Percentiles rank a stretch among this genome's conserved stretches.
Evolutionary conservation across 441 rosid species (phyloP).

Genomic region (Gossypium laxum): DNA sequence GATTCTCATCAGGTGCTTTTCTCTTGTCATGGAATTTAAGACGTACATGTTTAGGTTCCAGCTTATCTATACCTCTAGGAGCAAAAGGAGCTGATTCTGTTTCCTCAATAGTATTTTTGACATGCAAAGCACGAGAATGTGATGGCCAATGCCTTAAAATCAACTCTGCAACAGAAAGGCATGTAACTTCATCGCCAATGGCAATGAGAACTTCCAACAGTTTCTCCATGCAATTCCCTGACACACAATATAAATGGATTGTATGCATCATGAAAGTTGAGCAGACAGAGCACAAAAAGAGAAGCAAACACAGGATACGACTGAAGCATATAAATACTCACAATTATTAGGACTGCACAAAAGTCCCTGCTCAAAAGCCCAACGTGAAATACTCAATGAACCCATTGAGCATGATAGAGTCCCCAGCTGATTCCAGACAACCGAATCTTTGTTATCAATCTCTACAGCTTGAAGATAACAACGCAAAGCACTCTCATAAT

Average conservation of each 20-base stretch:
- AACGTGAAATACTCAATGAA: conserved; percentile 74
- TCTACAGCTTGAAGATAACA: conserved; percentile 99
- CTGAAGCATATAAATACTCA: conserved; percentile 29
- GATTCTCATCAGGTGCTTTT: conserved; percentile 49
- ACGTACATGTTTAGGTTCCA: conserved; percentile 74
- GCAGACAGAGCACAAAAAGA: conserved; percentile 7
- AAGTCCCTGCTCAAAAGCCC: conserved; percentile 99
- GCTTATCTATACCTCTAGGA: conserved; percentile 91
- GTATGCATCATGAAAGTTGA: background rate
- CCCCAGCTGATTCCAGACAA: conserved; percentile 96
- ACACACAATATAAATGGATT: conserved; percentile 7
- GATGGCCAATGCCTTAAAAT: conserved; percentile 98
- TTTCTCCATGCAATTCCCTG: conserved; percentile 99
- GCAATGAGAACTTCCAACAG: conserved; percentile 96
- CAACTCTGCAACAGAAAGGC: conserved; percentile 85
- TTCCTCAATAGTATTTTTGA: conserved; percentile 69
- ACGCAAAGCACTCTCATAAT: conserved; percentile 74
- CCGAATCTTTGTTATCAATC: conserved; percentile 92
- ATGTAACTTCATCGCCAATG: conserved; percentile 95
- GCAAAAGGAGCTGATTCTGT: conserved; percentile 70
- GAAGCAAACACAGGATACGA: background rate
- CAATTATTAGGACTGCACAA: conserved; percentile 96
- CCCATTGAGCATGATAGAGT: conserved; percentile 95
- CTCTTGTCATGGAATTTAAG: conserved; percentile 86
- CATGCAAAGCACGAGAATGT: conserved; percentile 88